These are phyloP conservation scores for Entonaema liquescens DNA, from an alignment of 495 filamentous ascomycete genomes.

Conservation along the genomic window DNA sequence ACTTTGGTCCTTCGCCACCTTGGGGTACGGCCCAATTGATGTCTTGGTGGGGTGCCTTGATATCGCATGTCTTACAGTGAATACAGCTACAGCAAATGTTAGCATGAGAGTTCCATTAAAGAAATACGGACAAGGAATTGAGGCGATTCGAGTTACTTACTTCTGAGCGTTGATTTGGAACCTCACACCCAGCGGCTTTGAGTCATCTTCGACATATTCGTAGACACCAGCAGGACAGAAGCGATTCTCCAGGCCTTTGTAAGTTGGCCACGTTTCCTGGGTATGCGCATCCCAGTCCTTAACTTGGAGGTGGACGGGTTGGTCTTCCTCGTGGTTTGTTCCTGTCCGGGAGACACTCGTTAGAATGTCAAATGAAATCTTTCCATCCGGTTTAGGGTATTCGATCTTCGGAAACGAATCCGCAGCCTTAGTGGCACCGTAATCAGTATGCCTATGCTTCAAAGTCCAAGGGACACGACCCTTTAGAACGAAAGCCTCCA, in stretches of 20 bases:
- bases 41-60: conserved; percentile 95
- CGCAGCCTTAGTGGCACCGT: conserved; percentile 80
- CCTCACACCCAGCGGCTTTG: conserved; percentile 80
- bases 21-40: conserved; percentile 97
- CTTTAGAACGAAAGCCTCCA: conserved; percentile 88
- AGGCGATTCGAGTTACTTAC: conserved; percentile 62
- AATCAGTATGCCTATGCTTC: conserved; percentile 78
- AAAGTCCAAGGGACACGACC: conserved; percentile 93
- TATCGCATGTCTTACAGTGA: conserved; percentile 99
- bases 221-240: conserved; percentile 99
- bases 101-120: conserved; percentile 1
- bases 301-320: conserved; percentile 94
- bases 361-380: conserved; percentile 94
- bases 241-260: conserved; percentile 93
- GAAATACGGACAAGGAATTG: not conserved
- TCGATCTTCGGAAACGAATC: conserved; percentile 86
- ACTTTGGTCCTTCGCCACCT: conserved; percentile 96
- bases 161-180: conserved; percentile 99
- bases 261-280: conserved; percentile 80
- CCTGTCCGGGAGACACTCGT: conserved; percentile 93
- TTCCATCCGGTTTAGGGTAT: conserved; percentile 94
- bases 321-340: conserved; percentile 99
- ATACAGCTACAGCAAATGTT: conserved; percentile 73
- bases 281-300: conserved; percentile 93
- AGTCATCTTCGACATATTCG: conserved; percentile 94